Base-by-base conservation (phyloP, 768 basidiomycete species). In the Kondoa malvinella region DNA sequence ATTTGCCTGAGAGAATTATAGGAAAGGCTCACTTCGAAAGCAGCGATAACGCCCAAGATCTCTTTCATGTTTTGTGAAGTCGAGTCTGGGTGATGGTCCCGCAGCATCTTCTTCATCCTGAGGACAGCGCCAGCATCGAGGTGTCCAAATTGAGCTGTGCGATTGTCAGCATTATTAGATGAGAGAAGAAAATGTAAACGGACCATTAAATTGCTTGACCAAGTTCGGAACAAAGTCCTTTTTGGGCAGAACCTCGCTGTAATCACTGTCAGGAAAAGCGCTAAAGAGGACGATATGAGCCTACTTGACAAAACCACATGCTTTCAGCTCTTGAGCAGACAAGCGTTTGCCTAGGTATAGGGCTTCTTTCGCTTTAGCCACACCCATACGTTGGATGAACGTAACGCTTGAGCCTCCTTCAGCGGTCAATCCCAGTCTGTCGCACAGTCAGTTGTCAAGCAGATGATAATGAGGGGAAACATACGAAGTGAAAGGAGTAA, bases 361-460 rank as follows among this genome's bases (percentile, higher is more conserved):
- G 14, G 58, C 58, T 60, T 60, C 58, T 60, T 60, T 60, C 4
- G 58, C 58, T 31, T 26, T 25, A 14, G n/a, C 25, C 12, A 31
- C 14, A 31, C 58, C 58, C 58, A 60, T 60, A 8, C 58, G 12
- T 31, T 60, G 58, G 4, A 31, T 25, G 27, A 60, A 60, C 8
- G 58, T 60, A 25, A 60, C n/a, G 58, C 58, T 60, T 25, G 58
- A 60, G 14, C 25, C 58, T 25, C 25, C 30, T 60, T 60, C 58
- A 4, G 58, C 58, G 25, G 58, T 60, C 25, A 60, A 26, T 8
- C 58, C 58, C 8, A 60, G n/a, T 14, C 58, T 60, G 40, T 50
- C n/a, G n/a, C n/a, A 50, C 40, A 50, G 8, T 50, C 40, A 50
- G 12, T 21, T 4, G 14, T 4, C 14, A 8, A 26, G 8, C 58